Percentiles rank a stretch among this genome's conserved stretches.
These are phyloP conservation scores for Xylariaceae sp. DNA, from an alignment of 2,329 filamentous ascomycete species.

Conservation along the genomic window DNA sequence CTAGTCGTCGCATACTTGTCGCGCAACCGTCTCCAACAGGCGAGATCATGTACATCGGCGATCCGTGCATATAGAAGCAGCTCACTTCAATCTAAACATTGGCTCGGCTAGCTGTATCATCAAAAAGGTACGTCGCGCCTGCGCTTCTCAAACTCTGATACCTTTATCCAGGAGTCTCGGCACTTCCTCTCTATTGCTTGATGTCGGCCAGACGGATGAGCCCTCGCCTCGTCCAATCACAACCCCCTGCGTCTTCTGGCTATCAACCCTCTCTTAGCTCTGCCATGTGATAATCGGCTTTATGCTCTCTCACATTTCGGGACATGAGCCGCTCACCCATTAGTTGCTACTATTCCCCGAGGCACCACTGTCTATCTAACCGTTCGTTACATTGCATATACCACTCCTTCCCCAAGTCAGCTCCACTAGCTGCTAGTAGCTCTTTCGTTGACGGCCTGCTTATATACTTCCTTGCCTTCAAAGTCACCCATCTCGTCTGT, in stretches of 20 bases:
- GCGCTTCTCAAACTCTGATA: constrained; percentile 16
- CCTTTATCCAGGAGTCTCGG: constrained; percentile 26
- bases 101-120: constrained; percentile 16
- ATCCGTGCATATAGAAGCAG: too few species aligned
- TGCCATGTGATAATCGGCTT: constrained; percentile 29
- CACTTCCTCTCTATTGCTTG: constrained; percentile 18
- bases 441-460: too few species aligned
- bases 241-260: constrained; percentile 14
- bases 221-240: constrained; percentile 26
- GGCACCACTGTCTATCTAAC: not conserved
- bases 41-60: too few species aligned
- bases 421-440: not conserved
- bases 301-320: constrained; percentile 15
- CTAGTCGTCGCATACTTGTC: too few species aligned
- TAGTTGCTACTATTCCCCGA: too few species aligned
- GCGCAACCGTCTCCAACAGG: too few species aligned
- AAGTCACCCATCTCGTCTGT: constrained; percentile 2
- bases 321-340: constrained; percentile 19
- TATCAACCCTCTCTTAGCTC: constrained; percentile 24
- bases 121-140: constrained; percentile 26
- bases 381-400: not conserved
- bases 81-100: constrained; percentile 10
- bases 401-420: constrained; percentile 8
- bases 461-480: constrained; percentile 16
- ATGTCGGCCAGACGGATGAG: constrained; percentile 32